Base-by-base conservation (phyloP, 805 yeast species). In the Starmerella scarabaei region DNA sequence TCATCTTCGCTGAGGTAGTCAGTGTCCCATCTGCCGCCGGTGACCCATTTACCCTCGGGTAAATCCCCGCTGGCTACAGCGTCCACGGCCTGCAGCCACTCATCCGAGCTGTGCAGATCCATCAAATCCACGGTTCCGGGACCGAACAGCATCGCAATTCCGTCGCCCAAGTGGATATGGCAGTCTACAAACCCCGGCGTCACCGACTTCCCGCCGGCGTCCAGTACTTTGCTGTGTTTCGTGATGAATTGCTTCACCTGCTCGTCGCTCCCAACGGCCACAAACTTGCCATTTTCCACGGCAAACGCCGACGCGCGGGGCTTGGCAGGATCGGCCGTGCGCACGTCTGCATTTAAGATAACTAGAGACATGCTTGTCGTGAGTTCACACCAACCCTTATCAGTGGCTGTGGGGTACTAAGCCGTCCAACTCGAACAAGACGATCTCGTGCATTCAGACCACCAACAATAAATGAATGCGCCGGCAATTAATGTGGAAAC, bases 251-350 rank as follows among this genome's bases (percentile, higher is more conserved):
- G 5, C 15, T 9, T 6, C 7, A 32, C 15, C 7, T 12, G 7
- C 26, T 32, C 21, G 15, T 11, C 17, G 35, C 7, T 12, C 21
- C 35, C 35, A 7, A 32, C 35, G 21, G 35, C 35, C 21, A 16
- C 14, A 16, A 32, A 32, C 35, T 32, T 32, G 35, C 35, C 35
- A 16, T 32, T 21, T 7, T 32, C 15, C 6, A 32, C 14, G 35
- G 35, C 35, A 16, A 32, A 32, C 26, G 35, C 35, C 9, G 7
- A 5, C 6, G 35, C 35, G 20, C 35, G 35, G 6, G 35, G 21
- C 21, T 21, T 7, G 9, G 9, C 9, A 7, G 26, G 26, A 23
- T 23, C 26, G 9, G 26, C 26, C 7, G 26, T 23, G 26, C 11
- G 26, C 9, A 23, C 26, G 11, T 23, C 26, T 7, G 26, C 26